Conservation (phyloP, 371 early-diverging fungal genomes). For the Massospora cicadina region DNA sequence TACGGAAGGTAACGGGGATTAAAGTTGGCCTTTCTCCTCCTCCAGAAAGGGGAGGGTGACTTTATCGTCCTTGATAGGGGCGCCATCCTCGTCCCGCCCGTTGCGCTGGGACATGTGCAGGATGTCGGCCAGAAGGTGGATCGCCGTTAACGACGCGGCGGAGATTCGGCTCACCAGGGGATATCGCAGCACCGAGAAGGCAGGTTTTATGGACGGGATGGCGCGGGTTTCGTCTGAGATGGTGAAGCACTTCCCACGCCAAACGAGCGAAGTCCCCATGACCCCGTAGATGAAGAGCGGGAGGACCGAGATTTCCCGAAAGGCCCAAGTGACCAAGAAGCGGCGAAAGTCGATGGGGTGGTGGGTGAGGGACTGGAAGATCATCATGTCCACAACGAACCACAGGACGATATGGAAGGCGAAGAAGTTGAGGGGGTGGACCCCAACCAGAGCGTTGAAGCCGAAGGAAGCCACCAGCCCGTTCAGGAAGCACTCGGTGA, state of each 20-base stretch:
- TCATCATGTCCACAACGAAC: slow-evolving; percentile 42
- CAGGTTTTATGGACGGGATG: not conserved
- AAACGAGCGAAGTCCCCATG: slow-evolving; percentile 57
- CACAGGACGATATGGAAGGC: slow-evolving; percentile 47
- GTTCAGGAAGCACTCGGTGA: slow-evolving; percentile 71
- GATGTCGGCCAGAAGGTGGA: slow-evolving; percentile 20
- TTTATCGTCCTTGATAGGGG: too few species aligned
- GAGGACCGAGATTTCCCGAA: slow-evolving; percentile 63
- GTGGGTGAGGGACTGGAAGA: slow-evolving; percentile 30
- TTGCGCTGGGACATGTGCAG: slow-evolving; percentile 21
- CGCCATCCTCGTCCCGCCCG: slow-evolving; percentile 16
- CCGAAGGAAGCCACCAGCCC: slow-evolving; percentile 51
- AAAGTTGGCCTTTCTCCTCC: too few species aligned
- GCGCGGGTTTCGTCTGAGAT: slow-evolving; percentile 28
- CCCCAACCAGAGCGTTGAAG: slow-evolving; percentile 26
- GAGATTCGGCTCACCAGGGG: slow-evolving; percentile 16
- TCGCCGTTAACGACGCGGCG: slow-evolving; percentile 15
- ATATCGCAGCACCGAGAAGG: not conserved
- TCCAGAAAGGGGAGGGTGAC: too few species aligned
- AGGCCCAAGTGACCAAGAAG: slow-evolving; percentile 37
- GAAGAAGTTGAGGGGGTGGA: slow-evolving; percentile 29
- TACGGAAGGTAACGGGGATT: too few species aligned
- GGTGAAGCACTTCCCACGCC: slow-evolving; percentile 55
- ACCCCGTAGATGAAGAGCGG: slow-evolving; percentile 69
- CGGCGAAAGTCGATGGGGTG: slow-evolving; percentile 17